Base-by-base conservation (phyloP, 805 yeast genomes). In the Metschnikowia amazonensis region DNA sequence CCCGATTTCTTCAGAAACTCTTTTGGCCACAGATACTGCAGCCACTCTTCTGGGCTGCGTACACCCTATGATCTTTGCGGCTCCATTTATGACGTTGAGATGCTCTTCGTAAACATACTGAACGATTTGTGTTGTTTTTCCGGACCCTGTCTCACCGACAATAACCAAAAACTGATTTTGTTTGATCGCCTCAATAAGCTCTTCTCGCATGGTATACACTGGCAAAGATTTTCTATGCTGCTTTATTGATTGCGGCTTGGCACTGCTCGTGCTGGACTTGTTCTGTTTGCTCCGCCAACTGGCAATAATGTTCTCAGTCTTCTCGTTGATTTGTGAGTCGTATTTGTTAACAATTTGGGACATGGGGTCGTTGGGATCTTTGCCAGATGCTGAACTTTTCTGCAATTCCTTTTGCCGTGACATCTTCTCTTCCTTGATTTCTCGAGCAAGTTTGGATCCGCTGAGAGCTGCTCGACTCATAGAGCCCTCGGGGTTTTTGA, bases 11-110 rank as follows among this genome's bases (percentile, higher is more conserved):
- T 80, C 79, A 32, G 95, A 81, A 1, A 92, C 97, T 58, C 98
- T 75, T 49, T 79, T 73, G 1, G 95, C 94, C 47, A 87, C 90
- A 17, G 89, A 81, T 65, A 77, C 79, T 0, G 94, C 92, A 1
- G 95, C 95, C 30, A 88, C 83, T 46, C 96, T 77, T 55, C 95
- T 74, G 1, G 95, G 95, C 62, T 86, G 95, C 0, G 94, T 85
- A 57, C 89, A 81, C 1, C 80, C 89, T 24, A 79, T 72, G 48
- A 67, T 62, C 33, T 50, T 55, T 18, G 52, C 50, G 7, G 38
- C 49, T 2, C 62, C 60, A 20, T 60, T 34, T 10, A 57, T 51
- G 4, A 57, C 27, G 34, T 48, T 57, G 13, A 78, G 81, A 0
- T 94, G 94, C 39, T 79, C 88, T 46, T 86, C 95, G 53, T 62